Percentiles rank a stretch among this genome's conserved stretches.
Conservation (phyloP, 371 early-diverging fungal genomes). For the Amoeboaphelidium protococcarum region DNA sequence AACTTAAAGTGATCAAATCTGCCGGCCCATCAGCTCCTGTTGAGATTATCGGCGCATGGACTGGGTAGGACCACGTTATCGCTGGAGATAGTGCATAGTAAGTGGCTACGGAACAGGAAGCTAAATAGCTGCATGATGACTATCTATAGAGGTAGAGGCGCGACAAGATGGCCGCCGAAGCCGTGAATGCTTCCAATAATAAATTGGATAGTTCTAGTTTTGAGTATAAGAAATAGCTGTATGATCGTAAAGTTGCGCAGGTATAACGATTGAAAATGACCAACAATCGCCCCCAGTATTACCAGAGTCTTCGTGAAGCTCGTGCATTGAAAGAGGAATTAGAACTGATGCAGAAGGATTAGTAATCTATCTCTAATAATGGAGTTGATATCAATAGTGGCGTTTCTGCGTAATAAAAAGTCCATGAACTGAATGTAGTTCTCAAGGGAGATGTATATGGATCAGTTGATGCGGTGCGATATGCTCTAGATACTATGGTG, state of each 20-base stretch:
- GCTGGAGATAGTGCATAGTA: slow-evolving; percentile 71
- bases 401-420: slow-evolving; percentile 3
- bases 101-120: slow-evolving; percentile 29
- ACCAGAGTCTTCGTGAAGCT: slow-evolving; percentile 17
- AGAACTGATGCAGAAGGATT: slow-evolving; percentile 1
- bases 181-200: neutral
- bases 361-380: neutral
- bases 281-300: slow-evolving; percentile 10
- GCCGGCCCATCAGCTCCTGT: slow-evolving; percentile 74
- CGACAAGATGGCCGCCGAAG: neutral
- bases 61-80: slow-evolving; percentile 73
- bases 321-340: neutral
- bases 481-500: slow-evolving; percentile 42
- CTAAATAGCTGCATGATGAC: neutral
- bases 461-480: slow-evolving; percentile 65
- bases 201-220: slow-evolving; percentile 1
- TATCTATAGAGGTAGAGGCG: neutral
- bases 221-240: slow-evolving; percentile 1
- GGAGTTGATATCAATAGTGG: slow-evolving; percentile 3
- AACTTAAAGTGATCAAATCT: slow-evolving; percentile 31
- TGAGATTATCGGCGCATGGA: slow-evolving; percentile 64
- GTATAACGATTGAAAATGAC: too few species aligned
- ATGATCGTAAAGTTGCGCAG: too few species aligned
- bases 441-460: slow-evolving; percentile 72
- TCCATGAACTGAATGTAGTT: slow-evolving; percentile 3